Evolutionary conservation across 2,329 filamentous ascomycete genomes (phyloP), one percentile per base, ranked within the genome.

Genomic region (Thermoascus crustaceus): DNA sequence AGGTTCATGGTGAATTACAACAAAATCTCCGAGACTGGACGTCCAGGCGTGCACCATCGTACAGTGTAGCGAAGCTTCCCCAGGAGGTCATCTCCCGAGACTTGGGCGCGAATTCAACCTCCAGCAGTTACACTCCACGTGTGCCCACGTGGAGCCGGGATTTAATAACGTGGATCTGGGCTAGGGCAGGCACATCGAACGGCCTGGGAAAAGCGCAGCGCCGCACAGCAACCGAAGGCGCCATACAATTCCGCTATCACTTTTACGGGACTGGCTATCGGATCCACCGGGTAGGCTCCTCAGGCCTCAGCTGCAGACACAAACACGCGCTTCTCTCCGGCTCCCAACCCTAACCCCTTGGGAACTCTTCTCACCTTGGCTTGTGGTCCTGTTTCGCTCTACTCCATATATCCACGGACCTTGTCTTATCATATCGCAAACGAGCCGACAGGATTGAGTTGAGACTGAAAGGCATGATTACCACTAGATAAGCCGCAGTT

Each of bases 91-190:
- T n/a, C n/a, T n/a, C n/a, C n/a, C n/a, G n/a, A n/a, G n/a, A n/a
- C n/a, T n/a, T n/a, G n/a, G n/a, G n/a, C n/a, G n/a, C n/a, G n/a
- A n/a, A n/a, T 14, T 16, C 13, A 29, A 17, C 26, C 7, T 29
- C 14, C 26, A 18, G 13, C 26, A 9, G 24, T 16, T 29, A 17
- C 14, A 32, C 44, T 48, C 55, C 54, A 58, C 55, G 54, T 58
- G 55, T 44, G 44, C 45, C 44, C 55, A 58, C 55, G 55, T 58
- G 55, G 50, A 45, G 49, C 51, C 40, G 48, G 49, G 49, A 36
- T 42, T 27, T 35, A 13, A 27, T 29, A 20, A 20, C 24, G 32
- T 20, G 35, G 45, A 47, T 50, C 50, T 46, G 43, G 42, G 37
- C 35, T 45, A 44, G 34, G 21, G 36, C 42, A 33, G 23, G 19